Evolutionary conservation across 2,329 filamentous ascomycete species (phyloP).

Genomic region (Fusarium nurragi): DNA sequence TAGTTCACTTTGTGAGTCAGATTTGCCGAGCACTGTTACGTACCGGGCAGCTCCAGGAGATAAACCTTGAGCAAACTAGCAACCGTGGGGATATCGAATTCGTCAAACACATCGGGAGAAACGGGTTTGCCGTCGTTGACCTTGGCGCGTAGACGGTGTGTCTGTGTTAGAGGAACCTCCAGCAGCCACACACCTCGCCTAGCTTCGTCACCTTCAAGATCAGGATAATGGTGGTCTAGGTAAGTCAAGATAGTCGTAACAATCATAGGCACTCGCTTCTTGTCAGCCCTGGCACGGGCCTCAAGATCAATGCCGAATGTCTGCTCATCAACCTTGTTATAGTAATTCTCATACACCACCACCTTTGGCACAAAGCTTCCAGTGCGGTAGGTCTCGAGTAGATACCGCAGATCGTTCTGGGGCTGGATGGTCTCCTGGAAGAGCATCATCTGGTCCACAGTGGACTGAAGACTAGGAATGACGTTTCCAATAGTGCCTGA

Average conservation of each 20-base stretch:
- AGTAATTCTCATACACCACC: slow-evolving; percentile 97
- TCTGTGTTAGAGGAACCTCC: slow-evolving; percentile 85
- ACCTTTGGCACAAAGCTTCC: slow-evolving; percentile 92
- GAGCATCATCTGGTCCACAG: slow-evolving; percentile 98
- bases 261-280: slow-evolving; percentile 92
- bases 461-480: slow-evolving; percentile 93
- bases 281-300: slow-evolving; percentile 88
- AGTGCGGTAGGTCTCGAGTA: slow-evolving; percentile 96
- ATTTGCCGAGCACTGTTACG: slow-evolving; percentile 46
- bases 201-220: slow-evolving; percentile 95
- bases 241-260: slow-evolving; percentile 94
- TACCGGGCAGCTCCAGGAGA: slow-evolving; percentile 91
- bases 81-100: slow-evolving; percentile 93
- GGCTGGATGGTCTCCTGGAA: slow-evolving; percentile 99
- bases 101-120: slow-evolving; percentile 77
- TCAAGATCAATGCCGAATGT: slow-evolving; percentile 99
- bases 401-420: slow-evolving; percentile 85
- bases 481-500: slow-evolving; percentile 97
- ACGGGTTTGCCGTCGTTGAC: slow-evolving; percentile 90
- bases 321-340: slow-evolving; percentile 97
- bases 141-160: slow-evolving; percentile 81
- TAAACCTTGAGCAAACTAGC: slow-evolving; percentile 94
- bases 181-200: slow-evolving; percentile 92
- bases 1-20: slow-evolving; percentile 28
- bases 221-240: slow-evolving; percentile 95